Evolutionary conservation across 257 asterid genomes (phyloP).

Genomic region (Solanum tacnaense): DNA sequence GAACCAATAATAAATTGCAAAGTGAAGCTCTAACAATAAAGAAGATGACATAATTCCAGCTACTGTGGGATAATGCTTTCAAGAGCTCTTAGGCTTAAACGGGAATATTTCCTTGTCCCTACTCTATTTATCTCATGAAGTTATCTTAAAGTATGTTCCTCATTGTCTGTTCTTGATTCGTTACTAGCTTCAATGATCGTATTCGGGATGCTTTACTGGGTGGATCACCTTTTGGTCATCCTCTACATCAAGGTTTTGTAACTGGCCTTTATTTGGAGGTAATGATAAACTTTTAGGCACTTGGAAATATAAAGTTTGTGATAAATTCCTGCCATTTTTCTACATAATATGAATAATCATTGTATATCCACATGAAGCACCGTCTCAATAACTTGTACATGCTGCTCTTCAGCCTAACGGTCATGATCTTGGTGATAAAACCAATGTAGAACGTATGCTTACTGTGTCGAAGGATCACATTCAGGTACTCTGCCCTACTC

Average conservation of each 20-base stretch:
- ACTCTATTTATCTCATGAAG: not conserved
- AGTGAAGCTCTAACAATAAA: not conserved
- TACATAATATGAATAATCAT: not conserved
- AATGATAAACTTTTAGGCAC: constrained; percentile 10
- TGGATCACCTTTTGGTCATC: constrained; percentile 95
- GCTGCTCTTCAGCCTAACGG: constrained; percentile 58
- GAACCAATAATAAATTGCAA: not conserved
- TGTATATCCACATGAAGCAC: not conserved
- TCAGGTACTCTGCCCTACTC: constrained; percentile 38
- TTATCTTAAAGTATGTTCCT: not conserved
- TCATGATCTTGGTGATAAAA: constrained; percentile 62
- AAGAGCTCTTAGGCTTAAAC: not conserved
- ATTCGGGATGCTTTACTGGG: constrained; percentile 92
- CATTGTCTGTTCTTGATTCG: not conserved
- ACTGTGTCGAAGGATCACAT: constrained; percentile 76
- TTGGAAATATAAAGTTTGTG: not conserved
- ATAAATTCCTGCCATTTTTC: not conserved
- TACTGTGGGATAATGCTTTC: not conserved
- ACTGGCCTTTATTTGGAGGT: constrained; percentile 90
- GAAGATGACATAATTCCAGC: not conserved
- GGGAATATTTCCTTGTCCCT: not conserved
- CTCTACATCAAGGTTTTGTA: constrained; percentile 87
- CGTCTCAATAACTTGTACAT: not conserved
- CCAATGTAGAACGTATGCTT: constrained; percentile 45
- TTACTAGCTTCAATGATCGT: constrained; percentile 86